Percentiles rank a stretch among this genome's conserved stretches.
phyloP scores from a whole-genome alignment of 129 eudicot genomes.

The Rutidosis leptorrhynchoides region DNA sequence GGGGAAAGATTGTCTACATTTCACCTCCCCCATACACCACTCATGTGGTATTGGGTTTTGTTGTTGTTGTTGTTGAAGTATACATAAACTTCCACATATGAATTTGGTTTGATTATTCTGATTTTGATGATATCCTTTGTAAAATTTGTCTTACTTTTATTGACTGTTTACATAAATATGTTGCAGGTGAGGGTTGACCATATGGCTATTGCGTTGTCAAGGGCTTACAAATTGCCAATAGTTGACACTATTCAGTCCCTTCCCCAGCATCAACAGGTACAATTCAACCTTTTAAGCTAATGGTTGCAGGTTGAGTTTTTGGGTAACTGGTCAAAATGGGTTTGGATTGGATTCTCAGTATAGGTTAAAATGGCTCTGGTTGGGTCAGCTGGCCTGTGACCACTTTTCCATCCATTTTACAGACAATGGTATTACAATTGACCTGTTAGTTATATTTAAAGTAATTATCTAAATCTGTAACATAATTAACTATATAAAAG shows the following conservation, averaged over 20 bases:
- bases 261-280: constrained; percentile 99
- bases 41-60: too few species aligned
- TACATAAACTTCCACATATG: constrained; percentile 14
- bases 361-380: too few species aligned
- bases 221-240: constrained; percentile 77
- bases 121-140: constrained; percentile 13
- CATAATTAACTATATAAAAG: too few species aligned
- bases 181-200: constrained; percentile 88
- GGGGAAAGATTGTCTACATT: too few species aligned
- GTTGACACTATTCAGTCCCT: constrained; percentile 86
- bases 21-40: too few species aligned
- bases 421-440: too few species aligned
- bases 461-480: too few species aligned
- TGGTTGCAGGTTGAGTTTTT: too few species aligned
- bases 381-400: too few species aligned
- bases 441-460: too few species aligned
- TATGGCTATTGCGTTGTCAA: constrained; percentile 93
- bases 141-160: neutral
- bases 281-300: neutral
- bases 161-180: constrained; percentile 12
- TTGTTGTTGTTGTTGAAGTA: too few species aligned
- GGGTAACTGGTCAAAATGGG: neutral
- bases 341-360: neutral
- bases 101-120: neutral
- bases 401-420: too few species aligned